These are phyloP conservation scores for Coemansia sp. DNA, from an alignment of 192 early-diverging fungal species.

Conservation along the genomic window DNA sequence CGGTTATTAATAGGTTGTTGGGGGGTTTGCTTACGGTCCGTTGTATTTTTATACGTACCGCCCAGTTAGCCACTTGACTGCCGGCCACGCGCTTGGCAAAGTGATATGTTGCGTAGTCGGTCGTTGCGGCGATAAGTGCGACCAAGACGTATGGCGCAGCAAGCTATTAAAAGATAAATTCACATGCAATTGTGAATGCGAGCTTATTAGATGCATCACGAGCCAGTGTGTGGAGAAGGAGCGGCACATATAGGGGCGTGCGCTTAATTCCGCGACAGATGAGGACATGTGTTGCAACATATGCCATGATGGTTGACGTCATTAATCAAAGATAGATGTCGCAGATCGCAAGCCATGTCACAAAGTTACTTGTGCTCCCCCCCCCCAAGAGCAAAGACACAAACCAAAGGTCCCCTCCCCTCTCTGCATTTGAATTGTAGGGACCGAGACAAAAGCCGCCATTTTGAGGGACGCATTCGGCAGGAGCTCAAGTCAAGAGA, in stretches of 20 bases:
- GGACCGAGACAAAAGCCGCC: neutral
- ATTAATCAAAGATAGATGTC: neutral
- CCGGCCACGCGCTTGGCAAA: constrained; percentile 69
- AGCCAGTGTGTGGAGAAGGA: neutral
- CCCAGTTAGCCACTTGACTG: constrained; percentile 59
- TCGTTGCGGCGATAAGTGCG: constrained; percentile 66
- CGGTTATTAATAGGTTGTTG: neutral
- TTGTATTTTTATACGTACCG: constrained; percentile 22
- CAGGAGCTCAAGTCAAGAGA: neutral
- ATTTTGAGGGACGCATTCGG: neutral
- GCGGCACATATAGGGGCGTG: neutral
- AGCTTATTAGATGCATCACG: neutral
- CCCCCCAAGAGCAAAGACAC: neutral
- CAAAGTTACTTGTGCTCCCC: neutral
- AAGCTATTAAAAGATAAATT: constrained; percentile 39
- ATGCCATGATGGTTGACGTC: neutral
- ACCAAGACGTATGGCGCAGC: constrained; percentile 73
- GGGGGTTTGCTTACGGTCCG: neutral
- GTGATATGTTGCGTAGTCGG: constrained; percentile 72
- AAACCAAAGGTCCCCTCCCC: neutral
- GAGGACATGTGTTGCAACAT: neutral
- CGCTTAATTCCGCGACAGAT: constrained; percentile 7
- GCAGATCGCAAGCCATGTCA: neutral
- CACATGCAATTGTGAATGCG: constrained; percentile 8
- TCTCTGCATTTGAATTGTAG: neutral